A percentile compares a stretch with the other conserved stretches of the same genome.
phyloP scores from a whole-genome alignment of 2,329 filamentous ascomycete genomes.

The Aspergillus piperis region DNA sequence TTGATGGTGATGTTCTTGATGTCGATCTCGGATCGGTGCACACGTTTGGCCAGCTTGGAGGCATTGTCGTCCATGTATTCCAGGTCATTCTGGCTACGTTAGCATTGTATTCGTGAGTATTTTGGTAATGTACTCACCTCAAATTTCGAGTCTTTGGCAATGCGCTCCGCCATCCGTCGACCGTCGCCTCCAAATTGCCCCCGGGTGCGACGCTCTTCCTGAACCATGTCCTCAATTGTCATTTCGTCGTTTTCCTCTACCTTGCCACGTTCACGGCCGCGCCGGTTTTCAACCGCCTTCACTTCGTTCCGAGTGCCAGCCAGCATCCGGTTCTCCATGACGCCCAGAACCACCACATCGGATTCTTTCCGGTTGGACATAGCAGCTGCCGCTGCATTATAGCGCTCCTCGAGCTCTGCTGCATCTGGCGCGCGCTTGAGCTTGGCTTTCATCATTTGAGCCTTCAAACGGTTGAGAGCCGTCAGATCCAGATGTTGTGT shows the following conservation, averaged over 20 bases:
- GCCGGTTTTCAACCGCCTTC: slow-evolving; percentile 73
- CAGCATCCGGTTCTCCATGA: slow-evolving; percentile 87
- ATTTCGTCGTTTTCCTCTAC: slow-evolving; percentile 94
- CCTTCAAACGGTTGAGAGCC: slow-evolving; percentile 82
- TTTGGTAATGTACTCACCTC: slow-evolving; percentile 52
- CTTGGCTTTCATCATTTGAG: slow-evolving; percentile 95
- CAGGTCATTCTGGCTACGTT: slow-evolving; percentile 65
- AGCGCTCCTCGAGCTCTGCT: slow-evolving; percentile 76
- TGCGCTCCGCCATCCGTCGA: slow-evolving; percentile 81
- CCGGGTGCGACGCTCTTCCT: slow-evolving; percentile 84
- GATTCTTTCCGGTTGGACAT: slow-evolving; percentile 61
- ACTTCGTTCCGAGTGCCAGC: slow-evolving; percentile 75
- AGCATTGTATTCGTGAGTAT: slow-evolving; percentile 11
- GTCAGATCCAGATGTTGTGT: slow-evolving; percentile 69
- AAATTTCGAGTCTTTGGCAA: slow-evolving; percentile 89
- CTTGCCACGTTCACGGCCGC: slow-evolving; percentile 78
- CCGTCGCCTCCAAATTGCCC: slow-evolving; percentile 78
- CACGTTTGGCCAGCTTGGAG: slow-evolving; percentile 78
- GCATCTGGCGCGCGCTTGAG: slow-evolving; percentile 75
- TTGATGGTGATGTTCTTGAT: slow-evolving; percentile 83
- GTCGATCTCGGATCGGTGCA: slow-evolving; percentile 84
- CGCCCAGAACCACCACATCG: slow-evolving; percentile 76
- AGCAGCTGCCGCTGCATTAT: slow-evolving; percentile 71
- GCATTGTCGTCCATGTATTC: slow-evolving; percentile 99
- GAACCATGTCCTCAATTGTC: slow-evolving; percentile 94